Evolutionary conservation across 169 alveolate genomes (phyloP).

Genomic region (Eimeria maxima): DNA sequence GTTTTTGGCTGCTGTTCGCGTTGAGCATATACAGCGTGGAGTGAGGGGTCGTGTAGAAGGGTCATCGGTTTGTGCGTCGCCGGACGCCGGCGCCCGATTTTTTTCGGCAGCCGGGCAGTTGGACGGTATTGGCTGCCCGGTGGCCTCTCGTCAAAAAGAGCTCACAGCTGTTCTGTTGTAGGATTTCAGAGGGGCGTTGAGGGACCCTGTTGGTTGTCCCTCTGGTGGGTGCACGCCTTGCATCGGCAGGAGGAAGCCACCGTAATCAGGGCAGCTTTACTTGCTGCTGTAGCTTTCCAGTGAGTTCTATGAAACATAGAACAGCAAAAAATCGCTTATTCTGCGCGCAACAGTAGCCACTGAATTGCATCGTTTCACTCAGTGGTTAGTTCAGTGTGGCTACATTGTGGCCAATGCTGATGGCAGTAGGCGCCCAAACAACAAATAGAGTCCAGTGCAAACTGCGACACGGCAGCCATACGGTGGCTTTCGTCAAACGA

Average conservation of each 20-base stretch:
- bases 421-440: neutral
- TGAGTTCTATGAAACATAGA: neutral
- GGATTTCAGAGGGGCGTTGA: neutral
- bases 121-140: constrained; percentile 70
- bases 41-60: constrained; percentile 35
- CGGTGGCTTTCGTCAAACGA: neutral
- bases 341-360: neutral
- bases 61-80: constrained; percentile 32
- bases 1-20: constrained; percentile 43
- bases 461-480: neutral
- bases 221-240: constrained; percentile 44
- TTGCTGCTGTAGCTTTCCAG: constrained; percentile 55
- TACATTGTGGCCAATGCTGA: neutral
- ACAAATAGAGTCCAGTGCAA: neutral
- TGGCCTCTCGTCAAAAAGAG: constrained; percentile 26
- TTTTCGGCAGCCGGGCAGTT: constrained; percentile 79
- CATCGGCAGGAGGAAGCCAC: constrained; percentile 55
- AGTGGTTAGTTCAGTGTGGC: neutral
- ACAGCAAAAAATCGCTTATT: neutral
- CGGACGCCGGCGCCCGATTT: constrained; percentile 78
- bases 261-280: neutral
- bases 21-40: constrained; percentile 31
- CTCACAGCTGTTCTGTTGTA: constrained; percentile 28
- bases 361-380: neutral
- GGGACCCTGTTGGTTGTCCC: constrained; percentile 25